A percentile compares a stretch with the other conserved stretches of the same genome.
These are phyloP conservation scores for Articulospora tetracladia DNA, from an alignment of 495 filamentous ascomycete species.

Conservation along the genomic window DNA sequence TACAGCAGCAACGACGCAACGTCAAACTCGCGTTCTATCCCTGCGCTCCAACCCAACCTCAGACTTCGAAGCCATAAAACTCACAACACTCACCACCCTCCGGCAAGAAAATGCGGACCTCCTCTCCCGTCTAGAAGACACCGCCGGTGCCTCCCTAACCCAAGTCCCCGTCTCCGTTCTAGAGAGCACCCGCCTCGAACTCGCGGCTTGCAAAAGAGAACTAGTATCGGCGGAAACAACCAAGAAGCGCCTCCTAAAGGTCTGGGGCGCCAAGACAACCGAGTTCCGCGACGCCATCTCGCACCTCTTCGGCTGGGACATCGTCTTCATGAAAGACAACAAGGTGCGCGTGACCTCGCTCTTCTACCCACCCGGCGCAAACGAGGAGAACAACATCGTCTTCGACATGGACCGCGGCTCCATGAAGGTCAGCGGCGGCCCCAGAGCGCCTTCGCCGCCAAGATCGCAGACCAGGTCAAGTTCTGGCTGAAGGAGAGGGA, in stretches of 20 bases:
- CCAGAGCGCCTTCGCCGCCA: constrained; percentile 79
- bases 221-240: constrained; percentile 84
- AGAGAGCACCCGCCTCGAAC: constrained; percentile 65
- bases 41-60: constrained; percentile 88
- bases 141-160: constrained; percentile 33
- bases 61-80: constrained; percentile 75
- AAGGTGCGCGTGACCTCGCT: constrained; percentile 81
- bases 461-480: constrained; percentile 76
- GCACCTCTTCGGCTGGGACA: constrained; percentile 82
- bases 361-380: constrained; percentile 67
- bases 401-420: constrained; percentile 93
- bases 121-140: constrained; percentile 63
- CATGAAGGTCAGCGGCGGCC: constrained; percentile 94
- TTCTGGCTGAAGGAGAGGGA: constrained; percentile 93
- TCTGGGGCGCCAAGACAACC: constrained; percentile 80
- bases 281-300: constrained; percentile 94
- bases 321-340: constrained; percentile 90
- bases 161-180: constrained; percentile 58
- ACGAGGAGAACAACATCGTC: constrained; percentile 85
- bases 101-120: constrained; percentile 82
- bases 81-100: constrained; percentile 69
- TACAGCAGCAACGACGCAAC: constrained; percentile 62
- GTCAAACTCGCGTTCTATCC: constrained; percentile 80
- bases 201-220: constrained; percentile 64
- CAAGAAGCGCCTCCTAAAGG: constrained; percentile 78